Conservation (phyloP, 169 alveolate species). For the Cryptosporidium canis region DNA sequence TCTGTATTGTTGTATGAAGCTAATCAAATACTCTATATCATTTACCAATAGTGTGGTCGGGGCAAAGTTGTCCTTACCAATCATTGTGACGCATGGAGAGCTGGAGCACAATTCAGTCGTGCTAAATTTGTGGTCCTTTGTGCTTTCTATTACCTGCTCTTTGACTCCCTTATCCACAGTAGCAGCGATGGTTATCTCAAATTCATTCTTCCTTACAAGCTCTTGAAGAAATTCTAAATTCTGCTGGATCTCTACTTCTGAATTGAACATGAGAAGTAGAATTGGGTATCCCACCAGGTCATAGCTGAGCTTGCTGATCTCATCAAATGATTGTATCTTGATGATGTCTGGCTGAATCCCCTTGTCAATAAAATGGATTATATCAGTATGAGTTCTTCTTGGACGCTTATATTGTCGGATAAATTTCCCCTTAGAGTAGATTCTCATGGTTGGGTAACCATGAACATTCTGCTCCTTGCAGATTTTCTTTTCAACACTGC, state of each 20-base stretch:
- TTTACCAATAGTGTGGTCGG: conserved; percentile 6
- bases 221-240: not conserved
- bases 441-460: conserved; percentile 56
- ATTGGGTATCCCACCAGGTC: conserved; percentile 21
- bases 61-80: conserved; percentile 37
- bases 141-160: not conserved
- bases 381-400: conserved; percentile 28
- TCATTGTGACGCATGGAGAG: conserved; percentile 24
- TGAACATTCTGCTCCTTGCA: conserved; percentile 75
- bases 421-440: conserved; percentile 16
- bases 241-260: not conserved
- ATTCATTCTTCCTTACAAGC: not conserved
- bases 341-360: conserved; percentile 35
- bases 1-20: conserved; percentile 41
- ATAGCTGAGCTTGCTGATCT: not conserved
- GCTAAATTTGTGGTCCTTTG: conserved; percentile 8
- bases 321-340: not conserved
- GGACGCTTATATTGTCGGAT: conserved; percentile 44
- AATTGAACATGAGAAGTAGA: not conserved
- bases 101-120: not conserved
- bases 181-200: conserved; percentile 9
- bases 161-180: not conserved
- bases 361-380: conserved; percentile 36
- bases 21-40: not conserved
- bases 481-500: conserved; percentile 78